Conservation (phyloP, 129 eudicot species). For the Flaveria sonorensis region DNA sequence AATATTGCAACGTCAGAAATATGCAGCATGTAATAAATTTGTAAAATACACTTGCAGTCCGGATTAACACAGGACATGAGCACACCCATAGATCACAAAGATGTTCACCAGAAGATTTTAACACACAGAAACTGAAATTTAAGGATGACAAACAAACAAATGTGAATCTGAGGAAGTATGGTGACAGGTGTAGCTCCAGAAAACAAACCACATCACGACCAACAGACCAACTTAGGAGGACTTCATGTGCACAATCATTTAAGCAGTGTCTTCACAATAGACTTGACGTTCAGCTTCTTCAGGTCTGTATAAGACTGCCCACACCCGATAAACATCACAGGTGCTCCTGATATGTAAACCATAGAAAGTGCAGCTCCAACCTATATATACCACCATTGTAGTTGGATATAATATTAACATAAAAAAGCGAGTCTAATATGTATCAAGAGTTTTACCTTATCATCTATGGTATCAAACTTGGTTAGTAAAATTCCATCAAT, state of each 20-base stretch:
- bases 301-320: slow-evolving; percentile 96
- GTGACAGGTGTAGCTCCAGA: slow-evolving; percentile 10
- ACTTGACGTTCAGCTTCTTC: slow-evolving; percentile 93
- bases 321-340: slow-evolving; percentile 98
- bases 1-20: too few relatives aligned
- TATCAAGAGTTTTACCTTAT: slow-evolving; percentile 52
- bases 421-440: not conserved
- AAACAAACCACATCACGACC: not conserved
- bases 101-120: slow-evolving; percentile 14
- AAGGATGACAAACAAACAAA: slow-evolving; percentile 12
- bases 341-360: slow-evolving; percentile 97
- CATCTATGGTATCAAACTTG: slow-evolving; percentile 95
- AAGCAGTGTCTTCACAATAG: slow-evolving; percentile 88
- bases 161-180: not conserved
- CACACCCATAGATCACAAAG: too few relatives aligned
- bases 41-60: too few relatives aligned
- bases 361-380: slow-evolving; percentile 99
- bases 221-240: not conserved
- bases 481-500: slow-evolving; percentile 98
- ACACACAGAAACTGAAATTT: slow-evolving; percentile 23
- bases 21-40: too few relatives aligned
- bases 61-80: too few relatives aligned
- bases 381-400: slow-evolving; percentile 36
- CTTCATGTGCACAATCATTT: slow-evolving; percentile 45
- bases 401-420: not conserved